Base-by-base conservation (phyloP, 768 basidiomycete genomes). In the Termitomyces sp. region DNA sequence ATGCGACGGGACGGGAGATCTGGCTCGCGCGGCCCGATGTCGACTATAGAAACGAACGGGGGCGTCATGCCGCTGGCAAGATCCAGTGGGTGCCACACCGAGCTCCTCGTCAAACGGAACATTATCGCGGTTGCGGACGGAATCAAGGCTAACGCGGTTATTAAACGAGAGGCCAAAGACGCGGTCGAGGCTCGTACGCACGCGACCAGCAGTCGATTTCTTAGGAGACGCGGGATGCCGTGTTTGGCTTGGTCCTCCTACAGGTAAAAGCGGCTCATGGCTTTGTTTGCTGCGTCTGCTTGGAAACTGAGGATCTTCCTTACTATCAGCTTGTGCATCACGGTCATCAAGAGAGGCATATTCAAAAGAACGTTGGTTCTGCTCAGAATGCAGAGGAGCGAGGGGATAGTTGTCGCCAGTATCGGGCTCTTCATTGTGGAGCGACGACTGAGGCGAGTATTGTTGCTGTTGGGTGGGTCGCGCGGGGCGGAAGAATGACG, bases 401-500 rank as follows among this genome's bases (percentile, higher is more conserved):
- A 62, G 59, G 6, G 59, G 57, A 57, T 60, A 61, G 23, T 51
- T 45, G 56, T 64, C 61, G 11, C 25, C 43, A 41, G 30, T 27
- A 23, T 52, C 54, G 16, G 54, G 30, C 12, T 57, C 47, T 23
- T 67, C 67, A 12, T 61, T 51, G 32, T 64, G 66, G 49, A 65
- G 64, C 8, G 74, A 74, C 17, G 70, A 73, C 50, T 74, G 75
- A 23, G 68, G 80, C 30, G 76, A 79, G 60, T 70, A 76, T 48
- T 68, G 69, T 11, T 67, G 68, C 54, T 75, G 74, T 50, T 82
- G 73, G 23, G 69, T 68, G 0, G 88, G 89, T 49, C 84, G 78
- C 5, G 84, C 80, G 4, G 89, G 88, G 21, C 77, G 82, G 65
- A 91, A 91, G 73, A 92, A 91, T 7, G 87, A 85, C 5, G 88